Conservation (phyloP, 495 filamentous ascomycete species). For the Penicillium maclennaniae region DNA sequence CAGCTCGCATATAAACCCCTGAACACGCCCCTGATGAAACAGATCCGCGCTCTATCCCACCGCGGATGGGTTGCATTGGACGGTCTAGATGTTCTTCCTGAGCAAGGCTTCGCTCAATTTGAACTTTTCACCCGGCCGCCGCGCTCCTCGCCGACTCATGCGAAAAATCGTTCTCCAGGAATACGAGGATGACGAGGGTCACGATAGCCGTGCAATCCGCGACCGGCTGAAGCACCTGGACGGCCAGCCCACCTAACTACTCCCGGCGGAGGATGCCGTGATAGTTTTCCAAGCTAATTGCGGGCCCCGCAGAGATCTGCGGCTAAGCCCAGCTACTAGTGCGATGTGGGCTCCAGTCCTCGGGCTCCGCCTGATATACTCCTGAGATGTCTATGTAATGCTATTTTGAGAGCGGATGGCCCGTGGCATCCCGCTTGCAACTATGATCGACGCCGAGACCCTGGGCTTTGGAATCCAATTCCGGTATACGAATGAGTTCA, state of each 20-base stretch:
- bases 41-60: conserved; percentile 54
- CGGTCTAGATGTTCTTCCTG: conserved; percentile 70
- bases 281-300: neutral
- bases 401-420: neutral
- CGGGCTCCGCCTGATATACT: neutral
- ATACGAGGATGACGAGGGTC: conserved; percentile 37
- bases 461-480: neutral
- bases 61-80: conserved; percentile 70
- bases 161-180: conserved; percentile 39
- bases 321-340: conserved; percentile 1
- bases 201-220: conserved; percentile 33
- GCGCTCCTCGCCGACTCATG: conserved; percentile 70
- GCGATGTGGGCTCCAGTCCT: neutral
- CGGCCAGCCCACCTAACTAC: conserved; percentile 32
- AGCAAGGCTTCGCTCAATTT: conserved; percentile 79
- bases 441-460: neutral
- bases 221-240: conserved; percentile 36
- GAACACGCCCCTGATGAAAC: conserved; percentile 65
- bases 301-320: conserved; percentile 12
- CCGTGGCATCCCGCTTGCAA: neutral
- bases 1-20: conserved; percentile 70
- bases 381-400: neutral
- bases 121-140: conserved; percentile 75
- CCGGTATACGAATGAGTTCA: neutral
- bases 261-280: neutral